Base-by-base conservation (phyloP, 257 asterid genomes). In the Primulina eburnea region DNA sequence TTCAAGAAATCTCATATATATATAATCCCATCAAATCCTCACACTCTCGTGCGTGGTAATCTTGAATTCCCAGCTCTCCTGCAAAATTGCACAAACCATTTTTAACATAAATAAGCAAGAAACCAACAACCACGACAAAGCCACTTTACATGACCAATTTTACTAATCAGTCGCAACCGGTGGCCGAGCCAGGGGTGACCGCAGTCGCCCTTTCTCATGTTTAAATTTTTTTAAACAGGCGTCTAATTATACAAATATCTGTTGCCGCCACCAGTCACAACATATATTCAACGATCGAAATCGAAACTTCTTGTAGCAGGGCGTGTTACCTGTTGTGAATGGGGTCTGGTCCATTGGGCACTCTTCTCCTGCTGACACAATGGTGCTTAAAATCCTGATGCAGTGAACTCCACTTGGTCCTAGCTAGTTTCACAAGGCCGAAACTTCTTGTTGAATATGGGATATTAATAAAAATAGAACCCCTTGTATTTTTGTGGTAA, bases 271-370 rank as follows among this genome's bases (percentile, higher is more conserved):
- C 24, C 24, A 21, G 0, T 21, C 24, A 21, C 24, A 21, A 21
- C 24, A 21, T 21, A 21, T 21, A 0, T 21, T 21, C 24, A 21
- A 21, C 24, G 24, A 21, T 21, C 24, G 24, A 21, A 21, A 21
- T 21, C 24, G 24, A 21, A 21, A 21, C 24, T 21, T 21, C 24
- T 21, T 21, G 24, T 21, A 21, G 24, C 24, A 24, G 26, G 26
- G 26, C 26, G 26, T 24, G 26, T 24, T 24, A 24, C 97, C 88
- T 87, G 87, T 87, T 90, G 59, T 84, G 95, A 67, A 87, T 86
- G 63, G 86, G 90, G 78, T 86, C 90, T 71, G 91, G 88, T 55
- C 90, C 92, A 77, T 77, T 82, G n/a, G 95, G 96, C 1, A 92
- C 89, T 83, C 87, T 82, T 75, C 90, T 84, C 82, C 80, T 85